A percentile compares a stretch with the other conserved stretches of the same genome.
Conservation (phyloP, 2,329 filamentous ascomycete genomes). For the Triangularia setosa region DNA sequence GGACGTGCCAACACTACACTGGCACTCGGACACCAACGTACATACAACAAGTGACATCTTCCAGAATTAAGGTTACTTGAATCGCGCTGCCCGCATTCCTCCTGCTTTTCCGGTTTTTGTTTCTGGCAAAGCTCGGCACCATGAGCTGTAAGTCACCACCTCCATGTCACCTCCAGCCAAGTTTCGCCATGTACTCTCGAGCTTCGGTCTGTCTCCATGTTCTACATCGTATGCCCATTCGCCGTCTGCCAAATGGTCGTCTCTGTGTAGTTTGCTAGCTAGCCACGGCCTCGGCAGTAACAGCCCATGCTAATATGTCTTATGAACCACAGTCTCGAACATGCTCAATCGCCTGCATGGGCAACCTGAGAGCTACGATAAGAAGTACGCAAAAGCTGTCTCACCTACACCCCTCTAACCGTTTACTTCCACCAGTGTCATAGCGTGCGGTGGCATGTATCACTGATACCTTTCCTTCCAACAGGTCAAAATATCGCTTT, state of each 20-base stretch:
- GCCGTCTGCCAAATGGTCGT: too few species aligned
- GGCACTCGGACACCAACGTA: constrained; percentile 1
- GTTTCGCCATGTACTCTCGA: constrained; percentile 20
- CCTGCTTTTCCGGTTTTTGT: constrained; percentile 10
- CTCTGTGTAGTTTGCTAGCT: not conserved
- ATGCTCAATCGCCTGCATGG: constrained; percentile 96
- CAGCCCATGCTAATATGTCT: not conserved
- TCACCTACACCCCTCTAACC: not conserved
- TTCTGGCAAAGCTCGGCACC: constrained; percentile 21
- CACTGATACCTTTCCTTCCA: constrained; percentile 22
- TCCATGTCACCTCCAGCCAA: constrained; percentile 25
- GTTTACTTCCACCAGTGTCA: not conserved
- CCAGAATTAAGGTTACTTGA: constrained; percentile 13
- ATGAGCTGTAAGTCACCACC: constrained; percentile 32
- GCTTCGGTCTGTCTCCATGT: constrained; percentile 20
- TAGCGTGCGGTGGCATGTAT: not conserved
- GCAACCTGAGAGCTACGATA: constrained; percentile 97
- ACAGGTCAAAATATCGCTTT: constrained; percentile 81
- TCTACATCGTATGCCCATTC: not conserved
- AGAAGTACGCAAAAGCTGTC: constrained; percentile 65
- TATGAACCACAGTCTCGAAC: constrained; percentile 54
- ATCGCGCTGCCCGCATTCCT: not conserved
- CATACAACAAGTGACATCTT: constrained; percentile 6
- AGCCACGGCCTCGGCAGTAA: not conserved
- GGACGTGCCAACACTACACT: constrained; percentile 11